These are phyloP conservation scores for Botrytis elliptica DNA, from an alignment of 2,329 filamentous ascomycete species.

Conservation along the genomic window DNA sequence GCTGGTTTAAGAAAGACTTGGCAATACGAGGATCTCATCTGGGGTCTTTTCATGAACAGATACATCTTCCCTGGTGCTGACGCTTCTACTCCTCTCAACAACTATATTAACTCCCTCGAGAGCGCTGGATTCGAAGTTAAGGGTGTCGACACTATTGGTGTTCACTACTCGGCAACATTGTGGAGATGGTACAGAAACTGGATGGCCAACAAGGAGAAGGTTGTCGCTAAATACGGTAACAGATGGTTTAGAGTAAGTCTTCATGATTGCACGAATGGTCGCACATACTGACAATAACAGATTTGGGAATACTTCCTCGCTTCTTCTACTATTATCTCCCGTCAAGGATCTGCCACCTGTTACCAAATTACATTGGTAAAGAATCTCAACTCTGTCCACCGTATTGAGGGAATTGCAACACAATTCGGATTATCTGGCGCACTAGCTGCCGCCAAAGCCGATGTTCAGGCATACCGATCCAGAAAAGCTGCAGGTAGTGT, in stretches of 20 bases:
- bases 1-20: constrained; percentile 90
- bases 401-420: constrained; percentile 66
- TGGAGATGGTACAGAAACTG: constrained; percentile 99
- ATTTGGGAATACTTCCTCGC: constrained; percentile 84
- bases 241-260: constrained; percentile 86
- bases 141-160: constrained; percentile 86
- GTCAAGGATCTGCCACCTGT: constrained; percentile 73
- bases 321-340: constrained; percentile 71
- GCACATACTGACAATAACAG: constrained; percentile 41
- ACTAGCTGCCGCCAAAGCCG: constrained; percentile 43
- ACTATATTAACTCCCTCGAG: constrained; percentile 82
- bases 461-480: constrained; percentile 26
- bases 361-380: constrained; percentile 78
- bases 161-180: constrained; percentile 94
- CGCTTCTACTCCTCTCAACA: constrained; percentile 88
- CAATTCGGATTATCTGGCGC: constrained; percentile 66
- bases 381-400: constrained; percentile 80
- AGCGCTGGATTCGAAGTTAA: constrained; percentile 88
- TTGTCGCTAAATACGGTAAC: constrained; percentile 90
- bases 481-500: constrained; percentile 4
- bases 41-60: constrained; percentile 99
- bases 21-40: constrained; percentile 98
- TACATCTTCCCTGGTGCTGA: constrained; percentile 98
- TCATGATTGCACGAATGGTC: background rate
- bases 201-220: constrained; percentile 90